Evolutionary conservation across 441 rosid genomes (phyloP).

Genomic region (Populus trichocarpa): DNA sequence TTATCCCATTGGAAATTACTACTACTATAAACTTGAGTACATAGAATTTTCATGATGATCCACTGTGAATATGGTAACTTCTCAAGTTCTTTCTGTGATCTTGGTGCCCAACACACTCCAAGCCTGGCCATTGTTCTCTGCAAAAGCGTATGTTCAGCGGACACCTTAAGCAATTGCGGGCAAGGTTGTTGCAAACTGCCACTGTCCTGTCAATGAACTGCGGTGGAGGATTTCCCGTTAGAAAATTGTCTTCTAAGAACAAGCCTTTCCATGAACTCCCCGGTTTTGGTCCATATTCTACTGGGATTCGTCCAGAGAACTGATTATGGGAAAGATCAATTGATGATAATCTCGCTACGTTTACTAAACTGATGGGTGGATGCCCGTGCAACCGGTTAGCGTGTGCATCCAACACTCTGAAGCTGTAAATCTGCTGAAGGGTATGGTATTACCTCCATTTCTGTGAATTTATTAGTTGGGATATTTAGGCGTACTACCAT

Average conservation of each 20-base stretch:
- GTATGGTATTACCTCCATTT: slow-evolving; percentile 17
- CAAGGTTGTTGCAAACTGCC: slow-evolving; percentile 45
- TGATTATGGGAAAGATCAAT: slow-evolving; percentile 44
- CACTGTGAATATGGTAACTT: neutral
- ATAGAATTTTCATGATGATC: neutral
- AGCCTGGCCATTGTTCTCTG: slow-evolving; percentile 43
- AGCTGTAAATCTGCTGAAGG: slow-evolving; percentile 30
- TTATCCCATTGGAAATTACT: neutral
- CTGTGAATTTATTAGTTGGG: slow-evolving; percentile 27
- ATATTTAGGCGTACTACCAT: slow-evolving; percentile 18
- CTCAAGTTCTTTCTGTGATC: neutral
- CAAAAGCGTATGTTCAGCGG: slow-evolving; percentile 31
- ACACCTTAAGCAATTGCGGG: slow-evolving; percentile 46
- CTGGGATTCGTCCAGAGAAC: slow-evolving; percentile 40
- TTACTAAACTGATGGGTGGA: slow-evolving; percentile 40
- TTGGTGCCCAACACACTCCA: slow-evolving; percentile 32
- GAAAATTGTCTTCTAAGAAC: slow-evolving; percentile 50
- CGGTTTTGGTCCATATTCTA: slow-evolving; percentile 36
- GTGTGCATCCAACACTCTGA: slow-evolving; percentile 42
- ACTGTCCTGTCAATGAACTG: slow-evolving; percentile 22
- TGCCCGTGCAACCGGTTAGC: slow-evolving; percentile 44
- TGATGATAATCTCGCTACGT: slow-evolving; percentile 26
- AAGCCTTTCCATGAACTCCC: slow-evolving; percentile 45
- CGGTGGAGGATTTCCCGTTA: slow-evolving; percentile 41
- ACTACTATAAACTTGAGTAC: neutral